Evolutionary conservation across 768 basidiomycete species (phyloP).

Genomic region (Amanita exitialis): DNA sequence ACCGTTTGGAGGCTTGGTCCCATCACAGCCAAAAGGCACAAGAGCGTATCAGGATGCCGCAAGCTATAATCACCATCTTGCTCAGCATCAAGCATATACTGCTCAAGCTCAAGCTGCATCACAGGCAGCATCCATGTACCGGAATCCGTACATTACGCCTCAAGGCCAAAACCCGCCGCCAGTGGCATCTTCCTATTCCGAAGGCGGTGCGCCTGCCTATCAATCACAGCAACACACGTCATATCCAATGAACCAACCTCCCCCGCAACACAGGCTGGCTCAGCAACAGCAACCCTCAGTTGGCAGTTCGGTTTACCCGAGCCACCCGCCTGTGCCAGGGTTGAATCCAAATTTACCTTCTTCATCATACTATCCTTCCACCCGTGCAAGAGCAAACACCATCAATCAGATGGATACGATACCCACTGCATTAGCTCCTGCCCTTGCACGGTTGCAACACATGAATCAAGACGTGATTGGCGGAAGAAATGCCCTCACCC

Average conservation of each 20-base stretch:
- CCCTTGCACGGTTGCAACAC: constrained; percentile 79
- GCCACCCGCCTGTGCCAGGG: constrained; percentile 21
- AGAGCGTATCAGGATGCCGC: constrained; percentile 89
- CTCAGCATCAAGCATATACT: constrained; percentile 89
- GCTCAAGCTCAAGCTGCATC: constrained; percentile 74
- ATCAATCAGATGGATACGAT: constrained; percentile 86
- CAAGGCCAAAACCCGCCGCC: constrained; percentile 28
- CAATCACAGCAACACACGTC: constrained; percentile 27
- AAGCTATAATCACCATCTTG: constrained; percentile 88
- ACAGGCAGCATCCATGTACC: constrained; percentile 61
- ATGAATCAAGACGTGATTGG: constrained; percentile 79
- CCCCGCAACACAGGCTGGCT: constrained; percentile 29
- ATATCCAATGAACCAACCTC: constrained; percentile 25
- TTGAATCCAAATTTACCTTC: constrained; percentile 47
- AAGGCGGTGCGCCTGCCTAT: constrained; percentile 19
- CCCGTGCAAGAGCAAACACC: constrained; percentile 81
- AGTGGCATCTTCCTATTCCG: constrained; percentile 17
- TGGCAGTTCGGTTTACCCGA: constrained; percentile 20
- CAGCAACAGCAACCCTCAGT: constrained; percentile 39
- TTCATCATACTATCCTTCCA: constrained; percentile 57
- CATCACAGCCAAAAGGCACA: constrained; percentile 79
- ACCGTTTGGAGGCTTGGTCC: constrained; percentile 88
- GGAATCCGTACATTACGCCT: constrained; percentile 74
- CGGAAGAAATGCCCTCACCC: constrained; percentile 78
- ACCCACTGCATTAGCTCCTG: constrained; percentile 93